Conservation (phyloP, 2,329 filamentous ascomycete genomes). For the Talaromyces sp. region DNA sequence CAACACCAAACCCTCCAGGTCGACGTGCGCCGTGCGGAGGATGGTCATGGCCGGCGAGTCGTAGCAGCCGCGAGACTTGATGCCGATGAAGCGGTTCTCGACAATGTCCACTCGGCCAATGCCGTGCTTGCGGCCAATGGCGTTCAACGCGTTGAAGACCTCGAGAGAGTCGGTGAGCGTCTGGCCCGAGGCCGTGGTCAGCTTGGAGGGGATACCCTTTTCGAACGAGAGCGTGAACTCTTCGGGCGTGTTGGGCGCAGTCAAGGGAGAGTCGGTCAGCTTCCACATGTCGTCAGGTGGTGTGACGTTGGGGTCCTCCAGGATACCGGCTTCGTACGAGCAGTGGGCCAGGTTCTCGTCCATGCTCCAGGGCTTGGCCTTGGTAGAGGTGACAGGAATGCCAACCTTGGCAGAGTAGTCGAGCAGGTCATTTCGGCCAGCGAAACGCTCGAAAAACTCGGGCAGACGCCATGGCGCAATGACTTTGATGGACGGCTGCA, state of each 20-base stretch:
- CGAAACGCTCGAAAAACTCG: constrained; percentile 45
- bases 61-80: constrained; percentile 79
- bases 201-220: constrained; percentile 68
- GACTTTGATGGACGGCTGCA: constrained; percentile 40
- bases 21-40: constrained; percentile 54
- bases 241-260: constrained; percentile 64
- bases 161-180: constrained; percentile 63
- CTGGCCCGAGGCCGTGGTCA: constrained; percentile 56
- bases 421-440: constrained; percentile 45
- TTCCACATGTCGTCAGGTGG: constrained; percentile 77
- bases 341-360: constrained; percentile 56
- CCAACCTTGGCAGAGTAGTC: constrained; percentile 43
- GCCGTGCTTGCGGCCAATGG: constrained; percentile 66
- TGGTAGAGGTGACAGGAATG: constrained; percentile 46
- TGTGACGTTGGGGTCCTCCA: constrained; percentile 56
- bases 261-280: constrained; percentile 58
- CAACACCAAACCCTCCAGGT: constrained; percentile 62
- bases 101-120: constrained; percentile 80
- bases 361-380: constrained; percentile 19
- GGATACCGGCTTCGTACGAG: constrained; percentile 70
- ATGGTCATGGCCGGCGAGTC: constrained; percentile 41
- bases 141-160: constrained; percentile 67
- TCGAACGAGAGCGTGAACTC: constrained; percentile 68
- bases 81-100: constrained; percentile 72
- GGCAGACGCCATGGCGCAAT: constrained; percentile 47